phyloP scores from a whole-genome alignment of 2,329 filamentous ascomycete species.

The Venturia effusa region DNA sequence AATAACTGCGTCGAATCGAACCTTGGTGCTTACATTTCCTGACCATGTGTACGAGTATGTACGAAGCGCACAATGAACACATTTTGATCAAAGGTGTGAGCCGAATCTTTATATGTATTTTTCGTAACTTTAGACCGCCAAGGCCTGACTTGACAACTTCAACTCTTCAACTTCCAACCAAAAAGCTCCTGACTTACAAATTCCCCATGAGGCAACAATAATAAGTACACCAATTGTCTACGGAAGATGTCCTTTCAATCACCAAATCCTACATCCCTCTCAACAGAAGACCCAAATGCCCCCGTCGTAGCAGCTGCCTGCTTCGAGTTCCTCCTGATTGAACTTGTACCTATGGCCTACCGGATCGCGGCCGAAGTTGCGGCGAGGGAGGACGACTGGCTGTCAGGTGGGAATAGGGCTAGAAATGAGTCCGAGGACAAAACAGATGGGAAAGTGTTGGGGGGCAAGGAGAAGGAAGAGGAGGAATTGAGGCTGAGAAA shows the following conservation, averaged over 20 bases:
- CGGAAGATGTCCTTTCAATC: not conserved
- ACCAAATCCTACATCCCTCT: not conserved
- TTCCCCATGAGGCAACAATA: not conserved
- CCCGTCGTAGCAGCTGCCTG: conserved; percentile 73
- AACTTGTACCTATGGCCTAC: conserved; percentile 89
- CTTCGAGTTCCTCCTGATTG: conserved; percentile 90
- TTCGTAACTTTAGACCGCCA: not conserved
- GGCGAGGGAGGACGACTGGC: conserved; percentile 31
- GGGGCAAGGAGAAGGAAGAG: conserved; percentile 13
- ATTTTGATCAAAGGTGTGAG: too few species aligned
- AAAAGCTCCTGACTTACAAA: not conserved
- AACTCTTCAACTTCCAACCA: not conserved
- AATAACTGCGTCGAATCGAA: too few species aligned
- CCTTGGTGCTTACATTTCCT: too few species aligned
- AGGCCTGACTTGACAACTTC: not conserved
- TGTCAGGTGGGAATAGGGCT: conserved; percentile 7
- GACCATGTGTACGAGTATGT: too few species aligned
- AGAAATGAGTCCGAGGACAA: not conserved
- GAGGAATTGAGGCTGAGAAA: conserved; percentile 12
- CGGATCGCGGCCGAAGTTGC: conserved; percentile 68
- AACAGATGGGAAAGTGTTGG: not conserved
- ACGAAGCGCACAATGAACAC: too few species aligned
- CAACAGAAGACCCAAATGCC: conserved; percentile 51
- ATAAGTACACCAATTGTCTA: too few species aligned
- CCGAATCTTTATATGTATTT: too few species aligned